phyloP scores from a whole-genome alignment of 1,284 basidiomycete species.

The Stereum hirsutum region DNA sequence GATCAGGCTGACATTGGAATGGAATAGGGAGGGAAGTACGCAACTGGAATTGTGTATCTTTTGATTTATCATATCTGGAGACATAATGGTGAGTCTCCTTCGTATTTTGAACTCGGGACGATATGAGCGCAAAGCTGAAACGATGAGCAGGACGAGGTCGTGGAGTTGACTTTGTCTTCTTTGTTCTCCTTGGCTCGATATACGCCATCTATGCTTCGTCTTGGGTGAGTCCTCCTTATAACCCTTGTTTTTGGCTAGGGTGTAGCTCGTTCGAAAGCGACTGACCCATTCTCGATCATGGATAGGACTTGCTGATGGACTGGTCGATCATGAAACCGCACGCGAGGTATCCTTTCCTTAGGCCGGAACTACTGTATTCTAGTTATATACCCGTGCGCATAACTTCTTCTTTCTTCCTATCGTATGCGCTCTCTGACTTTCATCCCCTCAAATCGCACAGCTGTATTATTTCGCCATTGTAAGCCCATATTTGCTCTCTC shows the following conservation, averaged over 20 bases:
- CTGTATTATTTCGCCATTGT: slow-evolving; percentile 72
- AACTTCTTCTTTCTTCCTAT: slow-evolving; percentile 1
- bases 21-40: slow-evolving; percentile 67
- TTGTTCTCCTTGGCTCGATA: slow-evolving; percentile 52
- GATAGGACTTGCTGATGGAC: slow-evolving; percentile 74
- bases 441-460: slow-evolving; percentile 26
- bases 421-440: background rate
- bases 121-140: no score
- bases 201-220: slow-evolving; percentile 65
- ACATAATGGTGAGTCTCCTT: slow-evolving; percentile 37
- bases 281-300: background rate
- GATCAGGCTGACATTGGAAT: no score
- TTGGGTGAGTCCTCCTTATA: slow-evolving; percentile 51
- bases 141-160: slow-evolving; percentile 21
- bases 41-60: slow-evolving; percentile 51
- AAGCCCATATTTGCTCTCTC: slow-evolving; percentile 14
- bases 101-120: no score
- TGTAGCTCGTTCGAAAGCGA: background rate
- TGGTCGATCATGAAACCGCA: slow-evolving; percentile 69
- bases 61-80: slow-evolving; percentile 72
- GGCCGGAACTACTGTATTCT: slow-evolving; percentile 68
- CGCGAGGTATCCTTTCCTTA: slow-evolving; percentile 54
- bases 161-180: slow-evolving; percentile 49
- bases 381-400: slow-evolving; percentile 44
- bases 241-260: background rate